Base-by-base conservation (phyloP, 768 basidiomycete genomes). In the Leccinum fibrillosum region DNA sequence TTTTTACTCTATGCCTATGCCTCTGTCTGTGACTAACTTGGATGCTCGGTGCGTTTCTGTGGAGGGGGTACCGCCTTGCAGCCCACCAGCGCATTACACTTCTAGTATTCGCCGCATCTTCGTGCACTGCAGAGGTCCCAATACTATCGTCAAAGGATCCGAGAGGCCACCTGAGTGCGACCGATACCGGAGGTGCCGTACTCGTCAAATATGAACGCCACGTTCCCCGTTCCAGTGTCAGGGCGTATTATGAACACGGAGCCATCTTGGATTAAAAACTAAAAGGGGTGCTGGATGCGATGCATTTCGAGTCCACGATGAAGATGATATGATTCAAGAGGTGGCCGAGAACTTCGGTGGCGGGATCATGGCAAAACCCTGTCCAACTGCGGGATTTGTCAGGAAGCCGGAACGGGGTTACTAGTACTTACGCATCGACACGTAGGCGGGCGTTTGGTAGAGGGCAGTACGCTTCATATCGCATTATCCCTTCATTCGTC, bases 61-160 rank as follows among this genome's bases (percentile, higher is more conserved):
- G n/a, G 32, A 52, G 52, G 26, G 47, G 58, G 55, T 53, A 44
- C n/a, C 5, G 19, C 42, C 19, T 10, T 44, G 19, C 42, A 2
- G 30, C 48, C 21, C 17, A 37, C 39, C 34, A 28, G 19, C 32
- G 10, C 37, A 52, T 54, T 44, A 42, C 57, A 49, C 49, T 58
- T 49, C 56, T 34, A 44, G 42, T 19, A 12, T 2, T 5, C 42
- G 52, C 50, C 32, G 49, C 52, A 53, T 54, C 52, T 59, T 57
- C 49, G 19, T 11, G 19, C 19, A 26, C 64, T 52, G 55, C 54
- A 60, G 47, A 56, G 57, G 56, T 4, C 10, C 64, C 66, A 53
- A 13, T 48, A 5, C 11, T 13, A 12, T 12, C 25, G 39, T 4
- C 53, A 66, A 56, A 66, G 53, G 26, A 25, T 34, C 58, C 59